A percentile compares a stretch with the other conserved stretches of the same genome.
phyloP scores from a whole-genome alignment of 2,329 filamentous ascomycete genomes.

The Neonectria sp. region DNA sequence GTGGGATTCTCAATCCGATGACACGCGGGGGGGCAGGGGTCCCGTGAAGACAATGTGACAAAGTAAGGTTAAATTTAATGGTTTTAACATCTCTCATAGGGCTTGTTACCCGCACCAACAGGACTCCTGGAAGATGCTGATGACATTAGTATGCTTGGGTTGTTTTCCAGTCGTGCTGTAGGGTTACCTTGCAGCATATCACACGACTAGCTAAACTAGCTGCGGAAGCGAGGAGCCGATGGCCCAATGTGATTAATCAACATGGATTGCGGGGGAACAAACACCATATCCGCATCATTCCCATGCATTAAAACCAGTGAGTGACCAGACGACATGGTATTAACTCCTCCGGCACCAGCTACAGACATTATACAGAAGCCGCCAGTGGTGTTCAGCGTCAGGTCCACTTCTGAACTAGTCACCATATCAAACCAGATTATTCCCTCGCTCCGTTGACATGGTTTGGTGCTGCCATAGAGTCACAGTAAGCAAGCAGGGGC shows the following conservation, averaged over 20 bases:
- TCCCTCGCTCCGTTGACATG: too few relatives aligned
- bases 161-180: not conserved
- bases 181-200: conserved; percentile 3
- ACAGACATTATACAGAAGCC: not conserved
- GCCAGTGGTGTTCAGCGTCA: not conserved
- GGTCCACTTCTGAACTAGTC: too few relatives aligned
- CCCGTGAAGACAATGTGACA: not conserved
- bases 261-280: not conserved
- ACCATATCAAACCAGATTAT: too few relatives aligned
- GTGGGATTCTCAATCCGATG: not conserved
- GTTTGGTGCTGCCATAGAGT: too few relatives aligned
- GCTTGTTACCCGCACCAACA: conserved; percentile 1
- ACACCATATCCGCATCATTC: not conserved
- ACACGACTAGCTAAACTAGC: conserved; percentile 1
- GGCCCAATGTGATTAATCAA: not conserved
- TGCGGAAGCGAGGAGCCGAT: not conserved
- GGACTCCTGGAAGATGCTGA: not conserved
- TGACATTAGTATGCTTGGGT: not conserved
- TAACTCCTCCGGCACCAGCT: not conserved
- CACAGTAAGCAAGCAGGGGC: too few relatives aligned
- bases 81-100: not conserved
- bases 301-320: not conserved
- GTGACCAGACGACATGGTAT: not conserved
- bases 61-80: not conserved
- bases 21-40: not conserved